Evolutionary conservation across 163 green algal species (phyloP).

Genomic region (Dunaliella salina): DNA sequence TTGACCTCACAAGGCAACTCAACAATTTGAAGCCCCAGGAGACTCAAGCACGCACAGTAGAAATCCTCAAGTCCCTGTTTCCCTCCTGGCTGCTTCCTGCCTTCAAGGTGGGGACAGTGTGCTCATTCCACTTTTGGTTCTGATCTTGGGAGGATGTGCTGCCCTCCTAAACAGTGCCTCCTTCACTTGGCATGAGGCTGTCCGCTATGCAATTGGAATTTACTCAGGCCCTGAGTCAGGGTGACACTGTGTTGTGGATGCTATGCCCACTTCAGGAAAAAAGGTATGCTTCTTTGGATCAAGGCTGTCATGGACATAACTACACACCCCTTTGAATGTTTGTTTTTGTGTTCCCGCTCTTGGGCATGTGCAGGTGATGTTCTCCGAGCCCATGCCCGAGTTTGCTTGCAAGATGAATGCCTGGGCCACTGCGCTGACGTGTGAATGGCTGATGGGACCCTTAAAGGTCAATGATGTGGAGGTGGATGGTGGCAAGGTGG

Average conservation of each 20-base stretch:
- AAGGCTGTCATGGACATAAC: too few species aligned
- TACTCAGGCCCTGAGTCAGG: too few species aligned
- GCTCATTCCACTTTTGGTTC: background rate
- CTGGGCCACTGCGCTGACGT: constrained; percentile 71
- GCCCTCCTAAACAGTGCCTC: too few species aligned
- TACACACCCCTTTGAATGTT: too few species aligned
- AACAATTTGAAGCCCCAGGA: constrained; percentile 56
- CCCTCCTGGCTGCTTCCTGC: constrained; percentile 69
- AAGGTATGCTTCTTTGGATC: too few species aligned
- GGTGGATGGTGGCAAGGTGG: constrained; percentile 53
- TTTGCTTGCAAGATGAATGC: constrained; percentile 76
- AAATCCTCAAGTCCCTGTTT: constrained; percentile 73
- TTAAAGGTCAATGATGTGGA: constrained; percentile 82
- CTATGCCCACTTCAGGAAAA: too few species aligned
- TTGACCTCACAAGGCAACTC: constrained; percentile 71
- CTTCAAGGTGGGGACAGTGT: constrained; percentile 54
- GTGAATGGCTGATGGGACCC: constrained; percentile 89
- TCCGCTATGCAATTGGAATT: too few species aligned
- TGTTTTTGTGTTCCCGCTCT: too few species aligned
- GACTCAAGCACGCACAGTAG: constrained; percentile 59
- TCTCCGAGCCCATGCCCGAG: constrained; percentile 51
- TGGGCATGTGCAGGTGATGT: constrained; percentile 54
- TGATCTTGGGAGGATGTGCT: too few species aligned
- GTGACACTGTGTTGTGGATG: too few species aligned
- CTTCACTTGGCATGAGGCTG: too few species aligned